A percentile compares a stretch with the other conserved stretches of the same genome.
phyloP scores from a whole-genome alignment of 1,284 basidiomycete species.

The Pulchroboletus neoregius region DNA sequence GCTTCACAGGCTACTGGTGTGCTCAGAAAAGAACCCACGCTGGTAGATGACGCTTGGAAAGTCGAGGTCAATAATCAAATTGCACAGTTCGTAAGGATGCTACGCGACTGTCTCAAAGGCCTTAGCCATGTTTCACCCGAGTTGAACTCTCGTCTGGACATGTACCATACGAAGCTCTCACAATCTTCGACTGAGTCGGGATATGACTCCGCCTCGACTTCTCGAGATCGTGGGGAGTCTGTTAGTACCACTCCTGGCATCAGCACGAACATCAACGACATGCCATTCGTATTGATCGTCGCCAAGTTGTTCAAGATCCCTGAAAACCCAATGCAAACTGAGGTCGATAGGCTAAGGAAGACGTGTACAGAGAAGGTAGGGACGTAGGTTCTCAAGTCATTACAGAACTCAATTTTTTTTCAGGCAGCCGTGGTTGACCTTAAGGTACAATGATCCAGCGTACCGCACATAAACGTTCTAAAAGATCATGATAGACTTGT shows the following conservation, averaged over 20 bases:
- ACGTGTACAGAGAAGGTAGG: constrained; percentile 78
- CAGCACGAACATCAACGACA: constrained; percentile 58
- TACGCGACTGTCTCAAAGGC: constrained; percentile 73
- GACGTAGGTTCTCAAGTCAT: neutral
- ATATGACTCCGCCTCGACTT: constrained; percentile 59
- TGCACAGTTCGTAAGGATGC: constrained; percentile 79
- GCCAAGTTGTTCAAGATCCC: constrained; percentile 74
- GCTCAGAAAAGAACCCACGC: constrained; percentile 76
- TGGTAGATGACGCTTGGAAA: constrained; percentile 86
- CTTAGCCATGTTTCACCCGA: constrained; percentile 81
- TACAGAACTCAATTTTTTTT: constrained; percentile 16
- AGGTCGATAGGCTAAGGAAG: constrained; percentile 67
- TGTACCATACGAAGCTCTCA: constrained; percentile 78
- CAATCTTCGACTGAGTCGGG: constrained; percentile 59
- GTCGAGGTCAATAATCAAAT: constrained; percentile 89
- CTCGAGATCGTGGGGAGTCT: constrained; percentile 53
- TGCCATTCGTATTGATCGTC: constrained; percentile 72
- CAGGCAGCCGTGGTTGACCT: constrained; percentile 81
- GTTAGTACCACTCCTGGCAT: constrained; percentile 39
- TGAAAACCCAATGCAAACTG: constrained; percentile 64
- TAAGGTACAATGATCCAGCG: constrained; percentile 49
- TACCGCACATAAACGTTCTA: neutral
- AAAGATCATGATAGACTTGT: constrained; percentile 52
- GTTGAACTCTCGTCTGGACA: constrained; percentile 74
- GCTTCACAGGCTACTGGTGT: constrained; percentile 85